Evolutionary conservation across 2,329 filamentous ascomycete genomes (phyloP).

Genomic region (Curvularia sp.): DNA sequence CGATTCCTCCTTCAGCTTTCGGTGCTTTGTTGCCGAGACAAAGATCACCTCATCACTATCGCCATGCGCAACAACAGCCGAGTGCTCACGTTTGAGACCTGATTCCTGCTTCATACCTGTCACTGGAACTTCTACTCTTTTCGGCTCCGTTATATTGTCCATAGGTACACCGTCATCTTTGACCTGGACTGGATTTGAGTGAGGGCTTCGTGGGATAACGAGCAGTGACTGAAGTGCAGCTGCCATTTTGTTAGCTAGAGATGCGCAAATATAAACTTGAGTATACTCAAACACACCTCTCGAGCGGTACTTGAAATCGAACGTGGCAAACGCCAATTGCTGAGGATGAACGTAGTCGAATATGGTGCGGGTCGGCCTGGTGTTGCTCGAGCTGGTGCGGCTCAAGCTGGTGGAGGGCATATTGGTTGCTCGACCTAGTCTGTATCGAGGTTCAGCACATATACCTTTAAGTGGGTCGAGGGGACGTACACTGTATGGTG

Average conservation of each 20-base stretch:
- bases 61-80: background rate
- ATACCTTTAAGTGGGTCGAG: too few species aligned
- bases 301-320: constrained; percentile 32
- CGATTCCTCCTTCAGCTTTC: background rate
- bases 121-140: constrained; percentile 6
- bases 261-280: background rate
- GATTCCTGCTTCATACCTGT: constrained; percentile 15
- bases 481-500: constrained; percentile 21
- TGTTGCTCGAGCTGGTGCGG: background rate
- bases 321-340: constrained; percentile 20
- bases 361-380: background rate
- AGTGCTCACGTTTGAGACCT: constrained; percentile 18
- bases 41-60: too few species aligned
- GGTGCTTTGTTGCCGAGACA: background rate
- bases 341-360: background rate
- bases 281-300: constrained; percentile 13
- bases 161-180: constrained; percentile 20
- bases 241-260: background rate
- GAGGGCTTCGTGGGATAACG: constrained; percentile 41
- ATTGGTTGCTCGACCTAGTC: background rate
- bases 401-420: background rate
- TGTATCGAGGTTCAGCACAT: background rate
- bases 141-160: constrained; percentile 12
- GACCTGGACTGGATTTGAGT: constrained; percentile 30
- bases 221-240: constrained; percentile 41